A percentile compares a stretch with the other conserved stretches of the same genome.
These are phyloP conservation scores for Myrmaecium sp. DNA, from an alignment of 2,329 filamentous ascomycete species.

Conservation along the genomic window DNA sequence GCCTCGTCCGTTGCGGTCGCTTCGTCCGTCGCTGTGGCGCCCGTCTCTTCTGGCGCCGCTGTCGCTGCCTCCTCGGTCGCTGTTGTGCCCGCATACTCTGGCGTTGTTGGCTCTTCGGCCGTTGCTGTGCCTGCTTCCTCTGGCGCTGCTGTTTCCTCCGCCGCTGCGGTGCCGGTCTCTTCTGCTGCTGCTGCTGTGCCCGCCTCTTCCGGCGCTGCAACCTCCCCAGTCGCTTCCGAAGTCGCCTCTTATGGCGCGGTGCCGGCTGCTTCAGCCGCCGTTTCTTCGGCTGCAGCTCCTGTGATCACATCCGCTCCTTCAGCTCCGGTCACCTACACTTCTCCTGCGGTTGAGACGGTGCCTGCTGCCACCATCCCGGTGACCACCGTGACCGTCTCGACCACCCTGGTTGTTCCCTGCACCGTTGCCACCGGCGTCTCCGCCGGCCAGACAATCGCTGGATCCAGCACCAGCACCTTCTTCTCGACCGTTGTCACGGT, in stretches of 20 bases:
- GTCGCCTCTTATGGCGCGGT: slow-evolving; percentile 5
- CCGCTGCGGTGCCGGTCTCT: background rate
- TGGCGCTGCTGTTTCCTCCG: slow-evolving; percentile 4
- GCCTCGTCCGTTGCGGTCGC: slow-evolving; percentile 1
- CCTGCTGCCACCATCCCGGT: slow-evolving; percentile 7
- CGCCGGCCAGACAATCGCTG: slow-evolving; percentile 13
- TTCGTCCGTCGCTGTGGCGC: background rate
- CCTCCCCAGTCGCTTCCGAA: slow-evolving; percentile 3
- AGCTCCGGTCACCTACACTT: slow-evolving; percentile 1
- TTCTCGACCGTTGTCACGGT: slow-evolving; percentile 27
- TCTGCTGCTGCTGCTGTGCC: slow-evolving; percentile 5
- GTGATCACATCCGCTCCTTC: background rate
- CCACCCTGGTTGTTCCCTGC: slow-evolving; percentile 17
- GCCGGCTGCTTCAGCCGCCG: slow-evolving; percentile 1
- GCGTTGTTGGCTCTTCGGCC: slow-evolving; percentile 5
- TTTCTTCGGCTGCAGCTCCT: background rate
- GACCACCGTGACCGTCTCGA: slow-evolving; percentile 27
- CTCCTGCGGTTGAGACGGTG: background rate
- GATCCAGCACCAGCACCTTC: slow-evolving; percentile 13
- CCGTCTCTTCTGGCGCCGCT: slow-evolving; percentile 1
- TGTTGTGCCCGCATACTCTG: slow-evolving; percentile 5
- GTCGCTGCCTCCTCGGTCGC: slow-evolving; percentile 6
- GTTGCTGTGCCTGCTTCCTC: slow-evolving; percentile 5
- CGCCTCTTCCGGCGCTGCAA: slow-evolving; percentile 8
- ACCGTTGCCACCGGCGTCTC: slow-evolving; percentile 17